Evolutionary conservation across 2,329 filamentous ascomycete genomes (phyloP).

Genomic region (Dothistroma septosporum): DNA sequence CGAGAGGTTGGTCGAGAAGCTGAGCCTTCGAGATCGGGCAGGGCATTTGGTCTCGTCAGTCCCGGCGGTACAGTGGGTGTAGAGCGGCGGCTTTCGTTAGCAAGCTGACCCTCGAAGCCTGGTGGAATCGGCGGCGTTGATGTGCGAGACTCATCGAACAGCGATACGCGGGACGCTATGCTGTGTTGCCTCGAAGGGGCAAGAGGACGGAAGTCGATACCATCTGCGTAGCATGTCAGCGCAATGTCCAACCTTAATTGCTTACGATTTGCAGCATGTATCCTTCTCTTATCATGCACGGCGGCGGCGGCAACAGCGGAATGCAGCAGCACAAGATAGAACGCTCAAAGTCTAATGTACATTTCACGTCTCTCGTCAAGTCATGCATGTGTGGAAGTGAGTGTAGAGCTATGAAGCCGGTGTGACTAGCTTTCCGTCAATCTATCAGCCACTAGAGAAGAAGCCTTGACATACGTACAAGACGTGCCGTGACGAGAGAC

Average conservation of each 20-base stretch:
- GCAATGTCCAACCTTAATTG: conserved; percentile 3
- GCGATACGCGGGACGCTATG: conserved; percentile 24
- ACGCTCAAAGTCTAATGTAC: conserved; percentile 21
- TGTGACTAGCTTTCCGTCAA: conserved; percentile 34
- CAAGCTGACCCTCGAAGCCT: conserved; percentile 33
- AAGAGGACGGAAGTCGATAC: conserved; percentile 29
- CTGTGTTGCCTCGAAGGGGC: conserved; percentile 25
- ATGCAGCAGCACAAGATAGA: conserved; percentile 8
- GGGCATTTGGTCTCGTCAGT: conserved; percentile 33
- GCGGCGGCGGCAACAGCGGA: conserved; percentile 15
- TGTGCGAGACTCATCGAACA: conserved; percentile 27
- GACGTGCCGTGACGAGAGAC: conserved; percentile 26
- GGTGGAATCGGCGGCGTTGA: conserved; percentile 37
- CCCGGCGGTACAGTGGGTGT: conserved; percentile 47
- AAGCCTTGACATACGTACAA: conserved; percentile 34
- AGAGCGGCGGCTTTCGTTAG: conserved; percentile 38
- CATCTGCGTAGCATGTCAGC: conserved; percentile 26
- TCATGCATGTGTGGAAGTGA: conserved; percentile 20
- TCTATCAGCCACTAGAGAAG: conserved; percentile 33
- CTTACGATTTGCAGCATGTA: background rate
- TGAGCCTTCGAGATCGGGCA: conserved; percentile 28
- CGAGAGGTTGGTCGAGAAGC: conserved; percentile 27
- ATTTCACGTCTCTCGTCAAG: conserved; percentile 25
- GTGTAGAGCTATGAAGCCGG: conserved; percentile 17
- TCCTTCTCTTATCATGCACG: conserved; percentile 27